A percentile compares a stretch with the other conserved stretches of the same genome.
Conservation (phyloP, 1,284 basidiomycete species). For the Leccinum pseudoinsigne region DNA sequence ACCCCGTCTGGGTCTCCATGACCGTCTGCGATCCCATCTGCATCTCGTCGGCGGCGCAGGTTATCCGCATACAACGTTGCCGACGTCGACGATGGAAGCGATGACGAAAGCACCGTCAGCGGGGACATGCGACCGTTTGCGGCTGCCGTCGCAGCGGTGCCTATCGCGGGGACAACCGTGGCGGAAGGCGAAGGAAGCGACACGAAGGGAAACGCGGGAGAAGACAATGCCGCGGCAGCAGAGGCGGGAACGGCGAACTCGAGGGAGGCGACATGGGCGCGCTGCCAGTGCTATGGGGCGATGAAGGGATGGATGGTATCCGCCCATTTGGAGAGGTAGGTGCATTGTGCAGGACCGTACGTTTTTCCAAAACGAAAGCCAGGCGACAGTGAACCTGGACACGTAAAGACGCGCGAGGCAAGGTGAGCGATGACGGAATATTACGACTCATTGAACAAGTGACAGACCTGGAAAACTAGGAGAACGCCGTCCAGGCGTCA, state of each 20-base stretch:
- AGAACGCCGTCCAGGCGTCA: conserved; percentile 24
- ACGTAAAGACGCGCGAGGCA: conserved; percentile 2
- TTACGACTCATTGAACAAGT: conserved; percentile 9
- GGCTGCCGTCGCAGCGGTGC: conserved; percentile 13
- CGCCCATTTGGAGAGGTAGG: background rate
- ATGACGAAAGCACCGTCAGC: conserved; percentile 11
- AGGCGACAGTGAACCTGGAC: conserved; percentile 28
- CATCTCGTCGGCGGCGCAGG: background rate
- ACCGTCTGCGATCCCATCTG: background rate
- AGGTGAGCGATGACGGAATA: conserved; percentile 6
- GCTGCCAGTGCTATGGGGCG: conserved; percentile 6
- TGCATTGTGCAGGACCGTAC: background rate
- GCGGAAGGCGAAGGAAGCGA: conserved; percentile 6
- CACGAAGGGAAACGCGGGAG: conserved; percentile 8
- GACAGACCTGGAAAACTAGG: conserved; percentile 27
- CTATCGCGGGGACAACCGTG: background rate
- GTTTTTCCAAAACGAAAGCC: conserved; percentile 17
- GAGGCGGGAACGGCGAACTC: conserved; percentile 26
- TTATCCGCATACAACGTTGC: background rate
- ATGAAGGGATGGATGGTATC: conserved; percentile 2
- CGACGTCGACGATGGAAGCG: conserved; percentile 9
- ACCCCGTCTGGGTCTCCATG: background rate
- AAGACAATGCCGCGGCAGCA: conserved; percentile 16
- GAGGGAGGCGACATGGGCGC: conserved; percentile 30
- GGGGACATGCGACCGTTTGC: conserved; percentile 25